Conservation (phyloP, 2,329 filamentous ascomycete species). For the Penicillium nordicum region DNA sequence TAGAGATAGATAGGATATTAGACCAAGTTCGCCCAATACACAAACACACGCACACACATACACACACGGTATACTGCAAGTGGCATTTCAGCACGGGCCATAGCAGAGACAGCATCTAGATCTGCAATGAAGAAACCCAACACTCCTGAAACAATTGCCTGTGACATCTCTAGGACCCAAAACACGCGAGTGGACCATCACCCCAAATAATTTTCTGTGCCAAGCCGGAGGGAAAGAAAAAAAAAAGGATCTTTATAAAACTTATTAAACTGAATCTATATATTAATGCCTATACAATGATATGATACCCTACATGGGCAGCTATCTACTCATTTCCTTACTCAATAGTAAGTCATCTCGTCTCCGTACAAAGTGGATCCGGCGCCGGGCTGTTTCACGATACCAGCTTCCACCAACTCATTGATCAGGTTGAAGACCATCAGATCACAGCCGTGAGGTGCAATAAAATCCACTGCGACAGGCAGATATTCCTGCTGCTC, state of each 20-base stretch:
- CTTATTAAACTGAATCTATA: neutral
- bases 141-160: too few relatives aligned
- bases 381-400: neutral
- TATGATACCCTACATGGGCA: neutral
- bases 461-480: slow-evolving; percentile 57
- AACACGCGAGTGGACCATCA: too few relatives aligned
- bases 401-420: slow-evolving; percentile 39
- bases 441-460: slow-evolving; percentile 59
- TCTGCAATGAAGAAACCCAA: too few relatives aligned
- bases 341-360: neutral
- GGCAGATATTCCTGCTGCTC: slow-evolving; percentile 52
- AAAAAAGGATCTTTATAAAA: neutral
- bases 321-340: too few relatives aligned
- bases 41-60: too few relatives aligned
- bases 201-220: too few relatives aligned
- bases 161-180: too few relatives aligned
- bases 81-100: too few relatives aligned
- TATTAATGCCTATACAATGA: neutral
- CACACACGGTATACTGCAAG: too few relatives aligned
- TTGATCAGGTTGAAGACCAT: slow-evolving; percentile 55
- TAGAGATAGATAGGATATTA: too few relatives aligned
- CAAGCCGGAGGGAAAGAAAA: neutral
- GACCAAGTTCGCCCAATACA: too few relatives aligned
- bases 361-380: neutral
- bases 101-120: too few relatives aligned